Base-by-base conservation (phyloP, 2,329 filamentous ascomycete genomes). In the Zymoseptoria passerinii region DNA sequence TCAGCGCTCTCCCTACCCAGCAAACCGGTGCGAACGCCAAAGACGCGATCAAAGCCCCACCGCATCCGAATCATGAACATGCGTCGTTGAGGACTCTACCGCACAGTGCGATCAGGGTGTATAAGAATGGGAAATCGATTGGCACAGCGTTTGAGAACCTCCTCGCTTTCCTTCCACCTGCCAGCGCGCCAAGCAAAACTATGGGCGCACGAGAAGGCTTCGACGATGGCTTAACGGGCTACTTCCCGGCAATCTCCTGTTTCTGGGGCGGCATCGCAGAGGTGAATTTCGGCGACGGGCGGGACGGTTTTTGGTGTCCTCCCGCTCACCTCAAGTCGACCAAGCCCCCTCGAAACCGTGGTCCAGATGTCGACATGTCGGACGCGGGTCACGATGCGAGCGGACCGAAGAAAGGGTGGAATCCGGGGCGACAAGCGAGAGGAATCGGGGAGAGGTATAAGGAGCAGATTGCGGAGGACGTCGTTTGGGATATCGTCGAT, bases 191-290 rank as follows among this genome's bases (percentile, higher is more conserved):
- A 4, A 82, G 85, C 60, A 77, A 81, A 5, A 85, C 88, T 63
- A 81, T 87, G 49, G 65, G 89, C 10, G 90, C 89, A 18, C 81
- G 94, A 53, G 88, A 94, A 61, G 90, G 90, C 28, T 84, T 95
- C 61, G 94, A 99, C 70, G 94, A 99, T 69, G 94, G 92, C 40
- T 89, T 94, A 81, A 82, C 96, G 1, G 95, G 94, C 9, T 99
- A 99, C 75, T 96, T 95, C 70, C 94, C 94, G 1, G 90, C 92
- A 20, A 85, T 99, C 19, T 94, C 91, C 66, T 88, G 94, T 20
- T 97, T 96, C 75, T 86, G 89, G 50, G 92, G 92, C 55, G 94
- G 92, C 23, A 88, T 92, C 1, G 92, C 89, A 16, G 89, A 97
- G 72, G 87, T 92, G 67, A 96, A 96, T 73, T 96, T 99, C 70